phyloP scores from a whole-genome alignment of 352 stramenopile species.

The Pythium dissimile region DNA sequence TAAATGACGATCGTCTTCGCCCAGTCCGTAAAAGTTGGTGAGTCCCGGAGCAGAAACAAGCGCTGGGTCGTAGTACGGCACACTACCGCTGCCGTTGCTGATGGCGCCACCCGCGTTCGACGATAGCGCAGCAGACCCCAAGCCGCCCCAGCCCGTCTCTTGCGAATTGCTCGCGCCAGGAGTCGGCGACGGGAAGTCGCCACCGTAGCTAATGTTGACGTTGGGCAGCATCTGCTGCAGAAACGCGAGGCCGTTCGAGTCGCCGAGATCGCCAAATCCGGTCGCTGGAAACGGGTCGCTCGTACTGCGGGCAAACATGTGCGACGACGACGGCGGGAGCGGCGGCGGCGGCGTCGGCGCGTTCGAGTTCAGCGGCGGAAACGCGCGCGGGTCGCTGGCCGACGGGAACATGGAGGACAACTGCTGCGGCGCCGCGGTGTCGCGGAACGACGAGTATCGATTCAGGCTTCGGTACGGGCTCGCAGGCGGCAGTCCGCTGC shows the following conservation, averaged over 20 bases:
- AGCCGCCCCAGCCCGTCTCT: conserved; percentile 5
- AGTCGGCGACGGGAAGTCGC: conserved; percentile 40
- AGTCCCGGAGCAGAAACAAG: conserved; percentile 30
- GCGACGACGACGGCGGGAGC: not conserved
- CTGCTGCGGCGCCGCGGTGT: not conserved
- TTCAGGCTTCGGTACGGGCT: conserved; percentile 11
- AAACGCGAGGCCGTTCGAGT: conserved; percentile 55
- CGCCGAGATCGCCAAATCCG: not conserved
- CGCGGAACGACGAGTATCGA: conserved; percentile 10
- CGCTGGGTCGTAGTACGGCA: conserved; percentile 50
- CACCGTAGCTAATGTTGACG: conserved; percentile 86
- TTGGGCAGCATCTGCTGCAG: conserved; percentile 87
- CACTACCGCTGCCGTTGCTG: not conserved
- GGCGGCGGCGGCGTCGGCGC: conserved; percentile 1
- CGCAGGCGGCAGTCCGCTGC: not conserved
- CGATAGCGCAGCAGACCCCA: conserved; percentile 26
- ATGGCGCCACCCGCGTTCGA: conserved; percentile 20
- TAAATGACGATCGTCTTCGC: conserved; percentile 28
- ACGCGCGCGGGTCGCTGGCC: conserved; percentile 5
- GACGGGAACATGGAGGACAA: conserved; percentile 17
- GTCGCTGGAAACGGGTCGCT: conserved; percentile 8
- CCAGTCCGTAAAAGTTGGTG: conserved; percentile 33
- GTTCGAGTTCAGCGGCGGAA: conserved; percentile 9
- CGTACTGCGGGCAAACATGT: conserved; percentile 7
- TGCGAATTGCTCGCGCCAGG: conserved; percentile 9